Conservation (phyloP, 2,329 filamentous ascomycete genomes). For the Davidsoniella australis region DNA sequence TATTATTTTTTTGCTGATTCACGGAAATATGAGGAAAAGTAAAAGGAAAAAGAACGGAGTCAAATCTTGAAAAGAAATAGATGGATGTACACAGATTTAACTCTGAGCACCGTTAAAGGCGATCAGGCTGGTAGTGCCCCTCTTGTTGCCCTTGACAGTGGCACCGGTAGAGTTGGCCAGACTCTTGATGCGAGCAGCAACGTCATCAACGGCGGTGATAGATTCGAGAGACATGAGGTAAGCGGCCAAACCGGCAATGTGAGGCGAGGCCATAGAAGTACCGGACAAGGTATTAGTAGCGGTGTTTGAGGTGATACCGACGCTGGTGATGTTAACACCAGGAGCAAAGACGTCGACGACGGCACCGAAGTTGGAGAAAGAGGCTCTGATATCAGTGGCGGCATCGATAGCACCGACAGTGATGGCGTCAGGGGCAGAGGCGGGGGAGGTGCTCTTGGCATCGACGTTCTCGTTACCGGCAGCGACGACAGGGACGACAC, state of each 20-base stretch:
- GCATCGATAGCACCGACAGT: constrained; percentile 43
- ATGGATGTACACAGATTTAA: neutral
- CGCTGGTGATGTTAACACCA: constrained; percentile 35
- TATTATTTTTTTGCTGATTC: neutral
- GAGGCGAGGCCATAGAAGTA: constrained; percentile 49
- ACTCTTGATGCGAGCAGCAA: constrained; percentile 32
- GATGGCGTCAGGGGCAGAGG: constrained; percentile 37
- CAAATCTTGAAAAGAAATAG: neutral
- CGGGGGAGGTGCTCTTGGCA: constrained; percentile 33
- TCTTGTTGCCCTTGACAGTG: constrained; percentile 24
- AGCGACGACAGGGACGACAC: constrained; percentile 40
- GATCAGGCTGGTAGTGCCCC: constrained; percentile 33
- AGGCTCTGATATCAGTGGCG: constrained; percentile 28
- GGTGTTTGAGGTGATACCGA: constrained; percentile 32
- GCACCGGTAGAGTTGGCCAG: constrained; percentile 33
- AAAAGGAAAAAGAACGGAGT: constrained; percentile 3
- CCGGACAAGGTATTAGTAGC: constrained; percentile 31
- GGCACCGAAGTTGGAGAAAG: constrained; percentile 41
- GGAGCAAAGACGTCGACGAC: constrained; percentile 38
- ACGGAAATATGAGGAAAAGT: neutral
- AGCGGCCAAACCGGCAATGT: constrained; percentile 49
- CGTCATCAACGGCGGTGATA: constrained; percentile 26
- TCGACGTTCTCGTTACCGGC: constrained; percentile 41
- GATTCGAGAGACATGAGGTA: constrained; percentile 45
- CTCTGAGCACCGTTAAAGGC: constrained; percentile 34